Evolutionary conservation across 2,329 filamentous ascomycete species (phyloP), one percentile per base, ranked within the genome.

Genomic region (Claviceps sp.): DNA sequence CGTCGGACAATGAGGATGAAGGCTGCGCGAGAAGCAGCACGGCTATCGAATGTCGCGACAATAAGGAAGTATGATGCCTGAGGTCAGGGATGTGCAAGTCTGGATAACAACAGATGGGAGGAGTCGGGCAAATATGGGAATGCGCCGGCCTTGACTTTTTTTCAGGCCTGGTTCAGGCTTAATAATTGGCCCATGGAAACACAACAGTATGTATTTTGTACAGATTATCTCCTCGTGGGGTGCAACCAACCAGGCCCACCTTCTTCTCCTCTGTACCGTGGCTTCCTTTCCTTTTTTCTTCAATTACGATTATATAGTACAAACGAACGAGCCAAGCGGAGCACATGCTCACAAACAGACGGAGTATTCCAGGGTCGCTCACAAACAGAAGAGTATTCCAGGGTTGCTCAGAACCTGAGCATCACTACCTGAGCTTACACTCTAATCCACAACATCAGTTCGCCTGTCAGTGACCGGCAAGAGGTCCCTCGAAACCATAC

Each of bases 31-130:
- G 24, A 16, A n/a, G 34, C 49, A 47, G 50, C 41, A 17, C 39
- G 49, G 16, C 44, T 48, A 22, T 22, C 11, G 11, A 37, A 54
- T 46, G 16, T 37, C 6, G 26, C 19, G 17, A 41, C 26, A 24
- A 41, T 45, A 46, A 40, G 44, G 39, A 22, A 24, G 1, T 2
- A 10, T 34, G 40, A 42, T 40, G 26, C 16, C 38, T 43, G 47
- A 50, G 34, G 39, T 42, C 40, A 47, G 47, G 24, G 47, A 50
- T 50, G 52, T 39, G 48, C 41, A 48, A 49, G 43, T 49, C 50
- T 50, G 47, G 51, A 56, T 30, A 30, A 30, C 26, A 30, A 30
- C 51, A 55, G 47, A 55, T 53, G 48, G 52, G 30, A 37, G 37
- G 38, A 52, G 43, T 45, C 30, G 47, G 50, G 50, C 43, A 52